Base-by-base conservation (phyloP, 495 filamentous ascomycete species). In the Aspergillus haitiensis region DNA sequence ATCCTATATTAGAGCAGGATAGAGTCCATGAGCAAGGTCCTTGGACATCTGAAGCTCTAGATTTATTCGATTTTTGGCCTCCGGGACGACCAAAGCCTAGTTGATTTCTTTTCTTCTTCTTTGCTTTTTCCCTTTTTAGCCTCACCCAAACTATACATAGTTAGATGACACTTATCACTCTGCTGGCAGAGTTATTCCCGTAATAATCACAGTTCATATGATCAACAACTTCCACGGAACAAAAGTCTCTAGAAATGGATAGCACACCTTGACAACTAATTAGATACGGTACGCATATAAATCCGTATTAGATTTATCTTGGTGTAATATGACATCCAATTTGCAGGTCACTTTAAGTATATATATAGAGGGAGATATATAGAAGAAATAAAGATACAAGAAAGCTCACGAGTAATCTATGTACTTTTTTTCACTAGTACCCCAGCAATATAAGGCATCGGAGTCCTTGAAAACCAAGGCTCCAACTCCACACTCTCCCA, bases 31-130 rank as follows among this genome's bases (percentile, higher is more conserved):
- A 72, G 45, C 65, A 71, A 57, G 74, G 81, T 0, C 78, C 82
- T 6, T 87, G 84, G 84, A 84, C 83, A 15, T 69, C 73, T 0
- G 84, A 87, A 64, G 84, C 83, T 6, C 75, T 78, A 52, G 82
- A 87, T 64, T 65, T 87, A 16, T 85, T 86, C 63, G 82, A 81
- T 21, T 86, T 82, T 49, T 80, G 77, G 77, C 77, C 75, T 10
- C 70, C 67, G 5, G 75, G 73, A 10, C 67, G 71, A 36, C 67
- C 66, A n/a, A 79, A 73, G 40, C 72, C 74, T 21, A 34, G 6
- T n/a, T 68, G 50, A 64, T 53, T 18, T 27, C 21, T 27, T 27
- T 27, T 27, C 21, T 3, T 27, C 3, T 27, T 27, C 21, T 27
- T 27, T 3, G 1, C 21, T 27, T 27, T 27, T 1, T 27, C 21